Conservation (phyloP, 148 eudicot genomes). For the Arbutus unedo region DNA sequence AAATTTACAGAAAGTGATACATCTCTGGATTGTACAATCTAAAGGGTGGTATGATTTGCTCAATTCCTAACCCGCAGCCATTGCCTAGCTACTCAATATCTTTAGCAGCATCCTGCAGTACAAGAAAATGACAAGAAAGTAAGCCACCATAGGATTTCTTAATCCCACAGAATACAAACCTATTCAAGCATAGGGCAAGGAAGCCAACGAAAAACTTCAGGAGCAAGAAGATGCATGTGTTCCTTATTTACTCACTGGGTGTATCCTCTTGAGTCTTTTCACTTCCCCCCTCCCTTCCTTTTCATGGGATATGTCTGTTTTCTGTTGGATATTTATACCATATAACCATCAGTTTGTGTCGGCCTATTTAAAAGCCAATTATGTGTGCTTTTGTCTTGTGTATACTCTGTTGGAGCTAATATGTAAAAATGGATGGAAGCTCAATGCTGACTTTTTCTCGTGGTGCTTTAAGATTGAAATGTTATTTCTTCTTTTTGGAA, state of each 20-base stretch:
- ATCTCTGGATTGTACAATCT: conserved; percentile 4
- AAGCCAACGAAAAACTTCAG: background rate
- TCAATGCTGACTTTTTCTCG: background rate
- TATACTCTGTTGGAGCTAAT: background rate
- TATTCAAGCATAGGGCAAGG: background rate
- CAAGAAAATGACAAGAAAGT: background rate
- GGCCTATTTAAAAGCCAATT: background rate
- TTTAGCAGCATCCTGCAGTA: conserved; percentile 17
- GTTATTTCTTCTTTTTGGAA: background rate
- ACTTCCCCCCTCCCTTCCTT: too few species aligned
- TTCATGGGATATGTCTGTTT: background rate
- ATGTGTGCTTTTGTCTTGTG: background rate
- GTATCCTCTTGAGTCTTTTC: background rate
- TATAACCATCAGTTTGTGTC: background rate
- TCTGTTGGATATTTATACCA: background rate
- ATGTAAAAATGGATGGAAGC: background rate
- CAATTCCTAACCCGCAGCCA: background rate
- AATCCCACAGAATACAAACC: background rate
- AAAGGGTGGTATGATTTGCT: background rate
- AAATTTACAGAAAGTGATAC: conserved; percentile 6
- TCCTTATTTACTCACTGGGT: background rate
- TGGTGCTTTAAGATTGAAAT: background rate
- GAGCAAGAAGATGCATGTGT: background rate
- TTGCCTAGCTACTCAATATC: conserved; percentile 10
- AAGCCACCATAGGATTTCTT: background rate